Conservation (phyloP, 106 monocot genomes). For the Amphibolis antarctica region DNA sequence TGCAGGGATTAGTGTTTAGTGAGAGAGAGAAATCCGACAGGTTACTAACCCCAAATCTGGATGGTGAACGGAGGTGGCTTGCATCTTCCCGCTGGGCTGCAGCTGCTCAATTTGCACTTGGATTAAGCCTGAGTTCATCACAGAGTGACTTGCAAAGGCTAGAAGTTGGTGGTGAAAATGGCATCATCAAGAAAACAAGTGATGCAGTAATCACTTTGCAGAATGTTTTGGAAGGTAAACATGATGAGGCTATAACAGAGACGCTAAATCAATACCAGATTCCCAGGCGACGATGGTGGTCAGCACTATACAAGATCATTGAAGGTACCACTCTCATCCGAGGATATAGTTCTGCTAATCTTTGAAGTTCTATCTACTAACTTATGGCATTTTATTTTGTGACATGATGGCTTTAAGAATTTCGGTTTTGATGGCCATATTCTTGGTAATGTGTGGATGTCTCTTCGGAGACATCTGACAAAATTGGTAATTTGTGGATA, state of each 20-base stretch:
- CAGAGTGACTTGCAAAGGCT: conserved; percentile 56
- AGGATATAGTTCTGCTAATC: not conserved
- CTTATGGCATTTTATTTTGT: not conserved
- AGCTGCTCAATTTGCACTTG: conserved; percentile 88
- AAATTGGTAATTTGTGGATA: no score
- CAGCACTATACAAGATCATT: conserved; percentile 82
- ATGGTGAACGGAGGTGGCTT: conserved; percentile 50
- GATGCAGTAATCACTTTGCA: conserved; percentile 92
- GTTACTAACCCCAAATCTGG: conserved; percentile 32
- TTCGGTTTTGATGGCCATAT: no score
- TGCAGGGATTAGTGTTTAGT: conserved; percentile 48
- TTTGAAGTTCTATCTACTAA: not conserved
- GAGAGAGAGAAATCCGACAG: conserved; percentile 32
- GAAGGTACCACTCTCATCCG: conserved; percentile 47
- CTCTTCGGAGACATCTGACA: no score
- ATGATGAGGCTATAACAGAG: conserved; percentile 53
- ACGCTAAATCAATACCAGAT: conserved; percentile 51
- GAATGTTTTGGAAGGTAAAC: conserved; percentile 81
- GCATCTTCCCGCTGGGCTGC: conserved; percentile 84
- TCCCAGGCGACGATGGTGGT: conserved; percentile 87
- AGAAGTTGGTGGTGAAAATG: conserved; percentile 49
- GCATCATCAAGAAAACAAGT: conserved; percentile 72
- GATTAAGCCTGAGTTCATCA: conserved; percentile 64
- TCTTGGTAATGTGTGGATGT: no score
- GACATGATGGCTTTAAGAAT: no score